Conservation (phyloP, 352 stramenopile genomes). For the Aphanomyces stellatus region DNA sequence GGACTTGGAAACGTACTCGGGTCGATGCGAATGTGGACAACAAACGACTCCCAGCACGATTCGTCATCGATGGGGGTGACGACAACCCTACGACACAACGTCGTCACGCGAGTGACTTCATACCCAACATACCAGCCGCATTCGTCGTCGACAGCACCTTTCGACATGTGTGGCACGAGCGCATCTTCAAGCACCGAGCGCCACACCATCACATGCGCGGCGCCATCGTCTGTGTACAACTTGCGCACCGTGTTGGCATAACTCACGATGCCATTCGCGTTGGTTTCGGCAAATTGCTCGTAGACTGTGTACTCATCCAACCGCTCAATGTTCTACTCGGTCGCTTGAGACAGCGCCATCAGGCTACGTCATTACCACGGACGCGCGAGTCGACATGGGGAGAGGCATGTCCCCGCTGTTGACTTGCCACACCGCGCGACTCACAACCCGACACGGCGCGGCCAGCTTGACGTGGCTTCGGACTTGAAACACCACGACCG, state of each 20-base stretch:
- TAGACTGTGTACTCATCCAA: neutral
- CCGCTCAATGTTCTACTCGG: neutral
- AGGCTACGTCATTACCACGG: neutral
- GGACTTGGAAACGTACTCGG: neutral
- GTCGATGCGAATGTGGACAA: neutral
- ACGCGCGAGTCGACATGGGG: no score
- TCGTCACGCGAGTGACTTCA: neutral
- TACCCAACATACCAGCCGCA: neutral
- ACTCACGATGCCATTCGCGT: neutral
- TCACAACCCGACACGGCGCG: neutral
- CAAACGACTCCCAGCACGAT: neutral
- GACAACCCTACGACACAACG: neutral
- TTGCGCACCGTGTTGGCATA: neutral
- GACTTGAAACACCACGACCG: neutral
- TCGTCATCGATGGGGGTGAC: neutral
- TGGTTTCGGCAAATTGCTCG: neutral
- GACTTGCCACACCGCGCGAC: neutral
- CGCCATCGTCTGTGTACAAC: neutral
- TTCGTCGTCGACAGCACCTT: neutral
- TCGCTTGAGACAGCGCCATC: neutral
- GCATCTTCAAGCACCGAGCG: conserved; percentile 14
- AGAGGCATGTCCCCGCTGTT: neutral
- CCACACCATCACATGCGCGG: neutral
- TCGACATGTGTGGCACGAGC: conserved; percentile 1
- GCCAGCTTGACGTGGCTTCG: neutral